Evolutionary conservation across 352 stramenopile genomes (phyloP), one percentile per base, ranked within the genome.

Genomic region (Globisporangium solare): DNA sequence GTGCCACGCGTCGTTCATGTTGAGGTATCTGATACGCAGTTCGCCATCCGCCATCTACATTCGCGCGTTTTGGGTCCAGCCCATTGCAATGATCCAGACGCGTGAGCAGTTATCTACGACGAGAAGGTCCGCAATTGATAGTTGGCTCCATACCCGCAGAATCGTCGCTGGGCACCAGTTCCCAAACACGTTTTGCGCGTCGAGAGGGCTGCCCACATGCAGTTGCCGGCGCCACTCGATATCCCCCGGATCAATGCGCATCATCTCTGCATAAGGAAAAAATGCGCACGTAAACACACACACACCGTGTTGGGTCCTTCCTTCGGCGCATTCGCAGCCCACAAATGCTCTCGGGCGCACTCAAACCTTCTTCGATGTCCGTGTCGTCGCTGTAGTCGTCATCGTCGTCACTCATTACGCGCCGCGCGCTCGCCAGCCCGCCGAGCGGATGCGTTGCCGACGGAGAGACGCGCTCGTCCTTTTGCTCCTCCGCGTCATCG

Each of bases 141-240:
- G 1, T 43, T 4, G 17, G 20, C 5, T 14, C 42, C 63, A 40
- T 56, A 86, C 75, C 18, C 70, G 68, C 6, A 83, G 32, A 39
- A 88, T 58, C 59, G 66, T 67, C 20, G 80, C 84, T 13, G 80
- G 79, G 65, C 84, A 91, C 84, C 84, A 94, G 61, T 90, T 94
- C 31, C 83, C 82, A 57, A 94, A 94, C 4, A 76, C 58, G 48
- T 94, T 94, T 56, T 89, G 80, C 12, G 82, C 82, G 41, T 94
- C 84, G 50, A 94, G 53, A 0, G 67, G 65, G 55, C 92, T 80
- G 15, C 66, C 73, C 6, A 69, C 71, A 42, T 86, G 76, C 48
- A 94, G 68, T 58, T 91, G 79, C 3, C 60, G 69, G 17, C 84
- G 78, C 84, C 84, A 94, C 53, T 89, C 80, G 37, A 73, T 61